Conservation (phyloP, 2,329 filamentous ascomycete genomes). For the Aspergillus niger region DNA sequence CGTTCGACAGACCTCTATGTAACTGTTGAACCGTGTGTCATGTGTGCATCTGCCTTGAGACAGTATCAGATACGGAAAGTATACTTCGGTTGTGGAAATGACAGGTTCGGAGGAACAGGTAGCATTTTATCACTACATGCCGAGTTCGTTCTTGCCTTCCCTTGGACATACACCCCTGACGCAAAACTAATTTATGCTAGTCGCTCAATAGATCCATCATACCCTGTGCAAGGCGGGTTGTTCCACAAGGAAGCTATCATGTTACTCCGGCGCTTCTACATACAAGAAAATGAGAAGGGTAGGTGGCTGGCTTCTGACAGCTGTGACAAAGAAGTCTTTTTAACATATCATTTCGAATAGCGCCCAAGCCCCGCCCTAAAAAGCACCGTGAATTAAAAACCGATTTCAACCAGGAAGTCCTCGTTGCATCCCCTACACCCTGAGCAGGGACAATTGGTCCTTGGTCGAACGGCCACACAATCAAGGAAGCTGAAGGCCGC, state of each 20-base stretch:
- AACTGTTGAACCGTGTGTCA: slow-evolving; percentile 97
- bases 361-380: slow-evolving; percentile 65
- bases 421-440: slow-evolving; percentile 6
- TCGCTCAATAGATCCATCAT: slow-evolving; percentile 73
- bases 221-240: slow-evolving; percentile 81
- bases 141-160: slow-evolving; percentile 50
- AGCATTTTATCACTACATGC: slow-evolving; percentile 86
- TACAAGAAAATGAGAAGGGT: slow-evolving; percentile 96
- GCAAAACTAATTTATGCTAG: slow-evolving; percentile 41
- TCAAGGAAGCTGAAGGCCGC: not conserved
- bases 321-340: not conserved
- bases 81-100: slow-evolving; percentile 93
- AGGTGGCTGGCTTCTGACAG: slow-evolving; percentile 27
- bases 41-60: slow-evolving; percentile 91
- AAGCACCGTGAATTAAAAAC: slow-evolving; percentile 65
- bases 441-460: not conserved
- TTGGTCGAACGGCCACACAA: not conserved
- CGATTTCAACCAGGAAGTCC: slow-evolving; percentile 46
- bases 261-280: slow-evolving; percentile 88
- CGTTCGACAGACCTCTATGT: slow-evolving; percentile 82
- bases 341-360: slow-evolving; percentile 37
- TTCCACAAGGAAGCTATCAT: slow-evolving; percentile 92
- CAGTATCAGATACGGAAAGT: slow-evolving; percentile 87
- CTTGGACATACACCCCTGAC: slow-evolving; percentile 2
- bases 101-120: slow-evolving; percentile 94